A percentile compares a stretch with the other conserved stretches of the same genome.
phyloP scores from a whole-genome alignment of 306 rosid genomes.

The Hippophae gyantsensis region DNA sequence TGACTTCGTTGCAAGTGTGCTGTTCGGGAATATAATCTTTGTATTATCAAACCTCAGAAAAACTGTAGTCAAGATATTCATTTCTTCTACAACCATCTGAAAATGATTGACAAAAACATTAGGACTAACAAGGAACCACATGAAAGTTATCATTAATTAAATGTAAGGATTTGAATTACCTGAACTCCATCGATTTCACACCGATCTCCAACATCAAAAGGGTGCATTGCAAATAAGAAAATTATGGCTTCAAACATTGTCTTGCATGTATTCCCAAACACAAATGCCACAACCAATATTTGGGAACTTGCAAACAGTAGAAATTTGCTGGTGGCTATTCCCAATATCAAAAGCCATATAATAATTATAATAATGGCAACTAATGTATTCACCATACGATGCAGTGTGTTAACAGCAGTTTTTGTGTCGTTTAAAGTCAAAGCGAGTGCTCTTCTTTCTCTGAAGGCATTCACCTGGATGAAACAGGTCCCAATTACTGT shows the following conservation, averaged over 20 bases:
- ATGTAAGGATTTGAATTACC: slow-evolving; percentile 28
- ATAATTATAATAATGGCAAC: slow-evolving; percentile 44
- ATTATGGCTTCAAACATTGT: slow-evolving; percentile 74
- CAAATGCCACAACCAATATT: slow-evolving; percentile 67
- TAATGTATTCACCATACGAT: slow-evolving; percentile 52
- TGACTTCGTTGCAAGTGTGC: slow-evolving; percentile 58
- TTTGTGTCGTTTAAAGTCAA: slow-evolving; percentile 88
- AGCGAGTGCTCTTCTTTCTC: slow-evolving; percentile 93
- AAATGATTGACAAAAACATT: slow-evolving; percentile 14
- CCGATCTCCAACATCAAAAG: slow-evolving; percentile 91
- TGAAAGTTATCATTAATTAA: neutral
- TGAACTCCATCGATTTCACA: slow-evolving; percentile 77
- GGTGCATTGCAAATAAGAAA: slow-evolving; percentile 85
- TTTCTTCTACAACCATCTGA: slow-evolving; percentile 97
- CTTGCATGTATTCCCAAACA: slow-evolving; percentile 92
- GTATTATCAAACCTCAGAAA: slow-evolving; percentile 65
- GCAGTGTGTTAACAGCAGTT: slow-evolving; percentile 89
- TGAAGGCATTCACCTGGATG: slow-evolving; percentile 69
- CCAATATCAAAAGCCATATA: slow-evolving; percentile 66
- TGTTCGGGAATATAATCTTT: slow-evolving; percentile 56
- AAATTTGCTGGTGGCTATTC: slow-evolving; percentile 60
- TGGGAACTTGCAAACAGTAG: slow-evolving; percentile 73
- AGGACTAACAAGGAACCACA: slow-evolving; percentile 7
- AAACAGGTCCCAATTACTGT: neutral
- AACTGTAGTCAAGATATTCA: slow-evolving; percentile 92